Conservation (phyloP, 192 early-diverging fungal species). For the Chytriomyces confervae region DNA sequence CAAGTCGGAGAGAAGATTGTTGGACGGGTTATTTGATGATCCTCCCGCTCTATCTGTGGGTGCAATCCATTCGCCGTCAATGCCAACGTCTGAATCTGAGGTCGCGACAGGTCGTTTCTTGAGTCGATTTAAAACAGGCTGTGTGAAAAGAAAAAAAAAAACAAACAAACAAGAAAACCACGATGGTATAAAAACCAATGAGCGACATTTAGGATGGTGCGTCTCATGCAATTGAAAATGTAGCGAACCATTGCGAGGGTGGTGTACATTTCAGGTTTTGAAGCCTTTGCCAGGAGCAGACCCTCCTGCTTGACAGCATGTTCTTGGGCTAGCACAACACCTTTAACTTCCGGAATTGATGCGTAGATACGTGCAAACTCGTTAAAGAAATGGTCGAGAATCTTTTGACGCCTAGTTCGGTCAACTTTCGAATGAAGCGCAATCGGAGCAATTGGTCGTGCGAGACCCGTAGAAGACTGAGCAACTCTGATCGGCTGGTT, state of each 20-base stretch:
- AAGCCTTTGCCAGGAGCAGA: constrained; percentile 42
- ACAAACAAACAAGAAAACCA: too few relatives aligned
- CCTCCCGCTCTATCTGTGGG: background rate
- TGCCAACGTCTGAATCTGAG: constrained; percentile 58
- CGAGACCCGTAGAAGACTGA: background rate
- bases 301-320: constrained; percentile 61
- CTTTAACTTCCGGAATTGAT: constrained; percentile 25
- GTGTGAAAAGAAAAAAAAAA: background rate
- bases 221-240: background rate
- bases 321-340: constrained; percentile 50
- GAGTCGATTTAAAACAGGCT: constrained; percentile 53
- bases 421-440: constrained; percentile 42
- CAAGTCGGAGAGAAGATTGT: background rate
- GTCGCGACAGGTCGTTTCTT: constrained; percentile 61
- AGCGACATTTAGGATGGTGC: too few relatives aligned
- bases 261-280: constrained; percentile 54
- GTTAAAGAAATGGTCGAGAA: constrained; percentile 40
- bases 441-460: constrained; percentile 1
- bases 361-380: constrained; percentile 66
- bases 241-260: constrained; percentile 25
- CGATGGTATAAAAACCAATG: too few relatives aligned
- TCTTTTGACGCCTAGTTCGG: constrained; percentile 42
- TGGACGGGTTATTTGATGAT: background rate
- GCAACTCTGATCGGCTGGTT: too few relatives aligned
- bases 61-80: constrained; percentile 64